phyloP scores from a whole-genome alignment of 805 yeast species.

The Blastobotrys mokoenaii region DNA sequence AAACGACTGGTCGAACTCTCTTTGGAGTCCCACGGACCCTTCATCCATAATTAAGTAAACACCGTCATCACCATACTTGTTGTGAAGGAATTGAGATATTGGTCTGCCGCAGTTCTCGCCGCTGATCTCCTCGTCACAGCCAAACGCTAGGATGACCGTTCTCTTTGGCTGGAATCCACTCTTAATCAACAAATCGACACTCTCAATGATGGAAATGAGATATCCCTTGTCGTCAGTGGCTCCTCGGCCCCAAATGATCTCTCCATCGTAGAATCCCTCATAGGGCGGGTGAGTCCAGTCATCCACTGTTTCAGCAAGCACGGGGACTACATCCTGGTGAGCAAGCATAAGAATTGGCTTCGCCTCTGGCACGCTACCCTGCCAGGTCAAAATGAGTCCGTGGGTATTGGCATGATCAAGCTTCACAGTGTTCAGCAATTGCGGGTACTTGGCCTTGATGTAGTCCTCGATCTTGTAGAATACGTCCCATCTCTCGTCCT shows the following conservation, averaged over 20 bases:
- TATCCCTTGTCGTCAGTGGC: slow-evolving; percentile 59
- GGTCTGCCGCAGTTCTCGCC: slow-evolving; percentile 30
- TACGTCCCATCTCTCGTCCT: slow-evolving; percentile 40
- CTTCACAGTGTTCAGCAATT: slow-evolving; percentile 36
- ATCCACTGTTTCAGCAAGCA: slow-evolving; percentile 39
- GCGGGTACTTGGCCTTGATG: slow-evolving; percentile 43
- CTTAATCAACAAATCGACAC: slow-evolving; percentile 46
- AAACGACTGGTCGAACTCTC: slow-evolving; percentile 38
- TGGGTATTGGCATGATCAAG: slow-evolving; percentile 34
- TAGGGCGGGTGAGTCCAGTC: slow-evolving; percentile 58
- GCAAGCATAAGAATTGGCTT: slow-evolving; percentile 59
- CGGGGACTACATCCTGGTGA: slow-evolving; percentile 67
- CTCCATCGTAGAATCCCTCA: slow-evolving; percentile 51
- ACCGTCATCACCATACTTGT: slow-evolving; percentile 52
- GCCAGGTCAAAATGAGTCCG: slow-evolving; percentile 14
- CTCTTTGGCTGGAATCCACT: slow-evolving; percentile 48
- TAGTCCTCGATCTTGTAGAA: slow-evolving; percentile 42
- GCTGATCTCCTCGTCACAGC: slow-evolving; percentile 67
- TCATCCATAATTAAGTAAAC: slow-evolving; percentile 63
- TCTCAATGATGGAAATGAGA: slow-evolving; percentile 53
- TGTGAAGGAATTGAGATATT: slow-evolving; percentile 38
- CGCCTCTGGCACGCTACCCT: slow-evolving; percentile 22
- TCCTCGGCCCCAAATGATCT: slow-evolving; percentile 59
- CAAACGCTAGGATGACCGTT: slow-evolving; percentile 52
- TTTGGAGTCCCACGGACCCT: slow-evolving; percentile 39